phyloP scores from a whole-genome alignment of 495 filamentous ascomycete genomes.

The Podospora pseudocomata region DNA sequence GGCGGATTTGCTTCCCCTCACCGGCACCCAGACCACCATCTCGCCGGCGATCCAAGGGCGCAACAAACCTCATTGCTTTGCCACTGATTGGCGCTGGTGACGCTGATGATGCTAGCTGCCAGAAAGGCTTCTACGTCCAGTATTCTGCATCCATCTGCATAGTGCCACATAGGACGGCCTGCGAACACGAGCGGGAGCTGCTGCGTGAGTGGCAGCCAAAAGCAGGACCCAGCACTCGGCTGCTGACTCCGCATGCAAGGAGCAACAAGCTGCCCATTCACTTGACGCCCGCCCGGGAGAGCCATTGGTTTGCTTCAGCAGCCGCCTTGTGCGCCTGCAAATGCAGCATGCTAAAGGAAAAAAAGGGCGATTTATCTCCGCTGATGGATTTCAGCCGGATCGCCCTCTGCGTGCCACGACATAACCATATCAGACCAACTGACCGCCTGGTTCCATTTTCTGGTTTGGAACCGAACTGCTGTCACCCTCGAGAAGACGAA shows the following conservation, averaged over 20 bases:
- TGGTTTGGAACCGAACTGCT: conserved; percentile 5
- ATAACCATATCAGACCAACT: conserved; percentile 13
- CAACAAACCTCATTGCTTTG: conserved; percentile 12
- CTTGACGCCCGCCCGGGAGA: conserved; percentile 19
- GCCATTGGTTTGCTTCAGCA: conserved; percentile 28
- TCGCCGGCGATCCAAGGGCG: conserved; percentile 2
- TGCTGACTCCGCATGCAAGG: conserved; percentile 17
- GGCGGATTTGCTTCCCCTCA: background rate
- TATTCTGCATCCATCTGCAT: conserved; percentile 12
- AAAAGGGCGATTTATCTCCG: background rate
- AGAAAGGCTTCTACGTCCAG: conserved; percentile 7
- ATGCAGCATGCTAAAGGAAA: background rate
- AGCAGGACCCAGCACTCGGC: background rate
- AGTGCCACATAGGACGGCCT: conserved; percentile 6
- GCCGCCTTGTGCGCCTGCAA: conserved; percentile 28
- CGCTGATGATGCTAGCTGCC: conserved; percentile 15
- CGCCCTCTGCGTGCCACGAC: conserved; percentile 6
- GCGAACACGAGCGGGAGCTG: conserved; percentile 6
- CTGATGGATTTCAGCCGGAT: conserved; percentile 25
- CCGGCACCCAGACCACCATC: background rate
- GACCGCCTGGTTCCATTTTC: conserved; percentile 1
- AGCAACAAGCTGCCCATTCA: conserved; percentile 14
- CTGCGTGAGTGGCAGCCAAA: conserved; percentile 11
- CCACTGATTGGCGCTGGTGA: conserved; percentile 21
- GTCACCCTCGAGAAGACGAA: background rate